phyloP scores from a whole-genome alignment of 2,329 filamentous ascomycete species.

The Trichophyton mentagrophytes region DNA sequence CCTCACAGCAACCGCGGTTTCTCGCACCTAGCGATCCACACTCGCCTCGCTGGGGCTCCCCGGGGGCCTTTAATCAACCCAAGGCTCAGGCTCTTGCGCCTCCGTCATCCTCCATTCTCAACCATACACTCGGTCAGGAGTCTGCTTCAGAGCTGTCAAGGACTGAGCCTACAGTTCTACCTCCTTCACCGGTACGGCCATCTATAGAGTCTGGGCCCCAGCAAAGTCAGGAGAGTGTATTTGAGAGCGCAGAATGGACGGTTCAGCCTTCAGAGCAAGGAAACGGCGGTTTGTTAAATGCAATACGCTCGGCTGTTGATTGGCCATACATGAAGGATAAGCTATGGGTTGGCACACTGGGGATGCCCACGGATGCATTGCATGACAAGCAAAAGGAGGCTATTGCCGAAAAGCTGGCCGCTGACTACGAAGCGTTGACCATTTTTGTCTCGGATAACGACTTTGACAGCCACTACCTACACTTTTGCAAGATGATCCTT shows the following conservation, averaged over 20 bases:
- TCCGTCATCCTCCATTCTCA: conserved; percentile 62
- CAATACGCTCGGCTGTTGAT: conserved; percentile 63
- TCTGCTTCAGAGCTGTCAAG: conserved; percentile 12
- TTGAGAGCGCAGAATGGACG: conserved; percentile 67
- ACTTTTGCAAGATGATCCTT: conserved; percentile 94
- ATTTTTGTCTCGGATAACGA: conserved; percentile 85
- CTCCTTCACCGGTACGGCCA: conserved; percentile 4
- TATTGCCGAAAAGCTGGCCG: conserved; percentile 68
- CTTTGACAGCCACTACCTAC: conserved; percentile 85
- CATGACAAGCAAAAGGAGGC: conserved; percentile 63
- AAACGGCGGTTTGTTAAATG: conserved; percentile 83
- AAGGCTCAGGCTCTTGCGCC: conserved; percentile 60
- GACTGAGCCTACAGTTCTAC: conserved; percentile 3
- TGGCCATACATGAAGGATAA: conserved; percentile 59
- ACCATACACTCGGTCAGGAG: conserved; percentile 38
- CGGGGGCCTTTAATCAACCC: conserved; percentile 59
- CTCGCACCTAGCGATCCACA: conserved; percentile 61
- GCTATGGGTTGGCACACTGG: conserved; percentile 83
- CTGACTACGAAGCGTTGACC: conserved; percentile 67
- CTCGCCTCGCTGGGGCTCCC: conserved; percentile 61
- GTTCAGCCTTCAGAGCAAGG: conserved; percentile 79
- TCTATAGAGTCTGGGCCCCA: conserved; percentile 9
- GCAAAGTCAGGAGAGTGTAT: conserved; percentile 31
- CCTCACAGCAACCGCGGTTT: conserved; percentile 30
- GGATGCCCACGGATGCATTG: conserved; percentile 84